Percentiles rank a stretch among this genome's conserved stretches.
These are phyloP conservation scores for Trametes gibbosa DNA, from an alignment of 768 basidiomycete genomes.

Conservation along the genomic window DNA sequence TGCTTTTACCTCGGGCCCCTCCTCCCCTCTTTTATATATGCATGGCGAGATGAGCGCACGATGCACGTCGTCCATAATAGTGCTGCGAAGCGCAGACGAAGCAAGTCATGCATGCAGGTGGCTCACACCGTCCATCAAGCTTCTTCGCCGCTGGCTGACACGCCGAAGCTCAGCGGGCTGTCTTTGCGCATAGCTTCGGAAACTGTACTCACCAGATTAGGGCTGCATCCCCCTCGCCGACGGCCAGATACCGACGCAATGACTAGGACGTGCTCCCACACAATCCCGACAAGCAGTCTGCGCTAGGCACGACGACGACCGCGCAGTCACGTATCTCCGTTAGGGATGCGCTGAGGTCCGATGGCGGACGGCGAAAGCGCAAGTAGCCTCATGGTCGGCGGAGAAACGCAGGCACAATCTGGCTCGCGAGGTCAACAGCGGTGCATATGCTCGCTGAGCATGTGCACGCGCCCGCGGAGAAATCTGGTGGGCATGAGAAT, in stretches of 20 bases:
- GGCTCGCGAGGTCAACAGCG: not conserved
- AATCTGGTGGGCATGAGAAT: conserved; percentile 1
- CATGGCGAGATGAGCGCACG: not conserved
- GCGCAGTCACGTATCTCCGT: not conserved
- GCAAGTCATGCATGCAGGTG: conserved; percentile 8
- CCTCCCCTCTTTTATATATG: not conserved
- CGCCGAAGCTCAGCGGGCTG: not conserved
- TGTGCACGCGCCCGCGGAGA: not conserved
- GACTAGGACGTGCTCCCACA: conserved; percentile 1
- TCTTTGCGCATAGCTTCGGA: not conserved
- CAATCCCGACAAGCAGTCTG: not conserved
- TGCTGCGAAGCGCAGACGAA: conserved; percentile 4
- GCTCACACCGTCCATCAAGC: conserved; percentile 9
- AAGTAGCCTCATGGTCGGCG: conserved; percentile 1
- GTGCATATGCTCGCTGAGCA: not conserved
- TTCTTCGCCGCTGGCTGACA: conserved; percentile 10
- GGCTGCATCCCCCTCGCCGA: not conserved
- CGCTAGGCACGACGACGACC: not conserved
- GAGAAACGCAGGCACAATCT: conserved; percentile 1
- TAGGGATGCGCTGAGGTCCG: not conserved
- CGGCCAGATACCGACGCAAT: not conserved
- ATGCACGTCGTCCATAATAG: conserved; percentile 6
- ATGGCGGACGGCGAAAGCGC: not conserved
- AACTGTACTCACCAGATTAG: not conserved
- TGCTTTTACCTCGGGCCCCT: not conserved